Percentiles rank a stretch among this genome's conserved stretches.
Conservation (phyloP, 805 yeast genomes). For the Nakazawaea wyomingensis region DNA sequence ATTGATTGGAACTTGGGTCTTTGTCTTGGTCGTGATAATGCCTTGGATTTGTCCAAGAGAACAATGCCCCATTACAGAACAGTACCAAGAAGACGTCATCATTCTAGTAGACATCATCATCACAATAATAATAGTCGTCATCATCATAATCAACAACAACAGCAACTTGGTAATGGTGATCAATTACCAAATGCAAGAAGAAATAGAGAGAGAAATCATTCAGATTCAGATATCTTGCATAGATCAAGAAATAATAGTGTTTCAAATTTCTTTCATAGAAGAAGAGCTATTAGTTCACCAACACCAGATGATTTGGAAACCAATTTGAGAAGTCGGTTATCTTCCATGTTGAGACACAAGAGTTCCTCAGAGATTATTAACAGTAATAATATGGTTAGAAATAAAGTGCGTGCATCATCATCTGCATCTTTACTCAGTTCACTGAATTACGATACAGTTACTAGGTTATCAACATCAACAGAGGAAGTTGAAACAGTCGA, state of each 20-base stretch:
- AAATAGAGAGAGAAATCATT: slow-evolving; percentile 6
- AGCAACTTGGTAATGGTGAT: too few species aligned
- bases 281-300: slow-evolving; percentile 10
- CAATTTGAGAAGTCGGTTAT: slow-evolving; percentile 3
- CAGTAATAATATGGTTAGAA: not conserved
- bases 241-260: slow-evolving; percentile 2
- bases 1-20: slow-evolving; percentile 75
- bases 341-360: not conserved
- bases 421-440: not conserved
- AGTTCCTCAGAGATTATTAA: not conserved
- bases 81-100: slow-evolving; percentile 62
- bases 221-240: slow-evolving; percentile 6
- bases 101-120: slow-evolving; percentile 12
- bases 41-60: slow-evolving; percentile 70
- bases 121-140: not conserved
- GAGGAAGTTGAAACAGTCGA: too few species aligned
- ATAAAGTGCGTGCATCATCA: not conserved
- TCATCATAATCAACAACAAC: slow-evolving; percentile 19
- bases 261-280: slow-evolving; percentile 7
- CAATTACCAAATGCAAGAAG: not conserved
- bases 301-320: slow-evolving; percentile 9
- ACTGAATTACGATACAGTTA: too few species aligned
- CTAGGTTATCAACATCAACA: too few species aligned
- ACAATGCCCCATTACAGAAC: slow-evolving; percentile 73
- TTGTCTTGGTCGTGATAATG: slow-evolving; percentile 70